A percentile compares a stretch with the other conserved stretches of the same genome.
phyloP scores from a whole-genome alignment of 148 eudicot genomes.

The Amaranthus hypochondriacus region DNA sequence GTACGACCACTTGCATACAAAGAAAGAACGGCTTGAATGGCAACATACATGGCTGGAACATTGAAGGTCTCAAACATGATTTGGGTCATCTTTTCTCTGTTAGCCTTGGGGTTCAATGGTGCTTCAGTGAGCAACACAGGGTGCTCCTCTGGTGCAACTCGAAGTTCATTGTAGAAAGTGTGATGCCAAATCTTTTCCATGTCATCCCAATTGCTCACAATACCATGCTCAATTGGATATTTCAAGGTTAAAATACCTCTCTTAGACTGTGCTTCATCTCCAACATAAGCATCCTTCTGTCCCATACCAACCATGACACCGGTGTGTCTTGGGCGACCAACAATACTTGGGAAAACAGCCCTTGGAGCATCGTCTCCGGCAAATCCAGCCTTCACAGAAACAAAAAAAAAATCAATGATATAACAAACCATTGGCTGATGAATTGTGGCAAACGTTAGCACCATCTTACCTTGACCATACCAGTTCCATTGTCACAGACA shows the following conservation, averaged over 20 bases:
- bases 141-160: constrained; percentile 61
- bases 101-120: constrained; percentile 53
- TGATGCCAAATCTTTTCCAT: constrained; percentile 68
- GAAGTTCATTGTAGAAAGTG: constrained; percentile 58
- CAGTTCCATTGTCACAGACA: constrained; percentile 37
- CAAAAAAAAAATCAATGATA: not conserved
- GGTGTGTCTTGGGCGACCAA: constrained; percentile 37
- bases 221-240: constrained; percentile 48
- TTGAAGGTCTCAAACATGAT: constrained; percentile 61
- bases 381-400: constrained; percentile 28
- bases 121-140: constrained; percentile 56
- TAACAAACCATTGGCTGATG: not conserved
- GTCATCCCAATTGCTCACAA: constrained; percentile 49
- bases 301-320: constrained; percentile 43
- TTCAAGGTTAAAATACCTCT: constrained; percentile 39
- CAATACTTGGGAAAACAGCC: constrained; percentile 34
- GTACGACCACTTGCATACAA: constrained; percentile 66
- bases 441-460: too few species aligned
- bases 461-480: constrained; percentile 29
- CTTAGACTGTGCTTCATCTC: constrained; percentile 34
- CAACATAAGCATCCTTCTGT: constrained; percentile 35
- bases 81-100: constrained; percentile 52
- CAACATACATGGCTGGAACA: constrained; percentile 54
- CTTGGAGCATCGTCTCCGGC: constrained; percentile 37
- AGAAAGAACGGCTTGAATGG: constrained; percentile 55